Evolutionary conservation across 2,329 filamentous ascomycete species (phyloP).

Genomic region (Erysiphe pulchra): DNA sequence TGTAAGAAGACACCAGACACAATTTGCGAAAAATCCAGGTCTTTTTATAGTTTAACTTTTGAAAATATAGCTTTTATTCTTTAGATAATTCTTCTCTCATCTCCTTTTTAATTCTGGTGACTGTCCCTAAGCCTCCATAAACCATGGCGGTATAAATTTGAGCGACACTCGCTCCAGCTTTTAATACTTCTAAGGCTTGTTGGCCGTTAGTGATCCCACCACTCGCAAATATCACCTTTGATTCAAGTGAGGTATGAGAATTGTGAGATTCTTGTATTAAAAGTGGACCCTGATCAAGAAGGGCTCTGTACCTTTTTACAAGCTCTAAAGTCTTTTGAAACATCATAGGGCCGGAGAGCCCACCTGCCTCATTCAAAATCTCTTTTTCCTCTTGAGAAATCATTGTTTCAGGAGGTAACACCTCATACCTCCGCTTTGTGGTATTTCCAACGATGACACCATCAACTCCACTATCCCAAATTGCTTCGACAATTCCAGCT

Average conservation of each 20-base stretch:
- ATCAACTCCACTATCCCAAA: conserved; percentile 65
- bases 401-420: conserved; percentile 39
- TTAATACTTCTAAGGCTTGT: conserved; percentile 57
- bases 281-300: conserved; percentile 28
- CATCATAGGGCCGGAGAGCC: conserved; percentile 76
- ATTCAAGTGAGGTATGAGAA: conserved; percentile 2
- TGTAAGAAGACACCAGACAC: too few species aligned
- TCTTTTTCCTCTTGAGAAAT: conserved; percentile 40
- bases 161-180: conserved; percentile 71
- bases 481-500: conserved; percentile 64
- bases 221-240: conserved; percentile 74
- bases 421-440: conserved; percentile 53
- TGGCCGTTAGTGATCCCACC: conserved; percentile 78
- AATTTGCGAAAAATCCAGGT: too few species aligned
- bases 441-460: conserved; percentile 96
- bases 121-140: conserved; percentile 36
- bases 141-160: conserved; percentile 65
- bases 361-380: conserved; percentile 52
- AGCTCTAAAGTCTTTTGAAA: conserved; percentile 57
- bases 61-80: conserved; percentile 9
- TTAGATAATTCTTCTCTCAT: conserved; percentile 24
- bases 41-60: background rate
- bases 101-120: conserved; percentile 40
- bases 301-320: conserved; percentile 51
- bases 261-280: conserved; percentile 4